A percentile compares a stretch with the other conserved stretches of the same genome.
Conservation (phyloP, 352 stramenopile species). For the Phytophthora ohioensis region DNA sequence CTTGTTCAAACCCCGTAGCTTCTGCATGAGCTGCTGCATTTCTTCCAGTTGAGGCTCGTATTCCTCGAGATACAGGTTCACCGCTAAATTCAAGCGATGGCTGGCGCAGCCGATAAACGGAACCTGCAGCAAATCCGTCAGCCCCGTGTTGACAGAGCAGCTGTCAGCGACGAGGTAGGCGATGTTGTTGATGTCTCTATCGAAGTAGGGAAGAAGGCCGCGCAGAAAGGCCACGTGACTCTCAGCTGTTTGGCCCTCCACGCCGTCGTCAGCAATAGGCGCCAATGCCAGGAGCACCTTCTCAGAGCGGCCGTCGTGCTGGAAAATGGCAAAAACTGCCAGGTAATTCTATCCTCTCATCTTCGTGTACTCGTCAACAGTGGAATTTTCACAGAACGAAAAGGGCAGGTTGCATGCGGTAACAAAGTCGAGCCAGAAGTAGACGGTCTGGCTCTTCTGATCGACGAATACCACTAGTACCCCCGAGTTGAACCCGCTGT, state of each 20-base stretch:
- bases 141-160: conserved; percentile 6
- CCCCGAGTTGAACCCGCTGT: conserved; percentile 1
- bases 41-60: background rate
- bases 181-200: background rate
- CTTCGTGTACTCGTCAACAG: conserved; percentile 14
- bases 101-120: conserved; percentile 3
- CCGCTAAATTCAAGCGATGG: conserved; percentile 11
- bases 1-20: conserved; percentile 9
- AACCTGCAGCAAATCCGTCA: conserved; percentile 1
- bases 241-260: background rate
- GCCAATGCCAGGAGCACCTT: conserved; percentile 1
- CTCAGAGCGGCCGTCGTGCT: conserved; percentile 3
- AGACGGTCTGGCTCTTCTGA: conserved; percentile 15
- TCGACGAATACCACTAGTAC: conserved; percentile 5
- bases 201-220: background rate
- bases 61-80: background rate
- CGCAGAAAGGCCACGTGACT: conserved; percentile 1
- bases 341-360: conserved; percentile 9
- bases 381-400: conserved; percentile 9
- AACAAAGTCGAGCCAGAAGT: conserved; percentile 1
- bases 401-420: conserved; percentile 10
- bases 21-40: conserved; percentile 7
- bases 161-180: background rate
- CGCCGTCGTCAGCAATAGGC: background rate
- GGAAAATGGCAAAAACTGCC: conserved; percentile 8